These are phyloP conservation scores for Hemileccinum impolitum DNA, from an alignment of 768 basidiomycete genomes.

Conservation along the genomic window DNA sequence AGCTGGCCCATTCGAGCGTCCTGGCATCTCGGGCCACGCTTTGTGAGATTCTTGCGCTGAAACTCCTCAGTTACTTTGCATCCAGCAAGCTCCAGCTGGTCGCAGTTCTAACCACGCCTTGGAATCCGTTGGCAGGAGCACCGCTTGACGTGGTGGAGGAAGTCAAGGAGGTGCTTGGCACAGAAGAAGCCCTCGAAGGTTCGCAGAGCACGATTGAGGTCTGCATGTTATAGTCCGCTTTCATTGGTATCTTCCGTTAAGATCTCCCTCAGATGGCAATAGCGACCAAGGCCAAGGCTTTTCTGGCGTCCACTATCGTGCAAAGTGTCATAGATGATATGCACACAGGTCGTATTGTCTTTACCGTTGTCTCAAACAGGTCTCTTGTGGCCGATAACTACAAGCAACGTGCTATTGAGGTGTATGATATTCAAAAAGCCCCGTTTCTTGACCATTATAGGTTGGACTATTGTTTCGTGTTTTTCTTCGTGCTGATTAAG, in stretches of 20 bases:
- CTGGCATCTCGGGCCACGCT: slow-evolving; percentile 70
- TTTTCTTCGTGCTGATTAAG: not conserved
- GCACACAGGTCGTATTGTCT: slow-evolving; percentile 74
- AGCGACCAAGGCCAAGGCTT: slow-evolving; percentile 77
- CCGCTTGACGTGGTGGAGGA: slow-evolving; percentile 61
- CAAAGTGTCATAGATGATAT: slow-evolving; percentile 89
- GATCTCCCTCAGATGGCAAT: slow-evolving; percentile 70
- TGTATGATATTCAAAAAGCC: slow-evolving; percentile 63
- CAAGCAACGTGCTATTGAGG: slow-evolving; percentile 69
- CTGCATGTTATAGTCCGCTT: slow-evolving; percentile 23
- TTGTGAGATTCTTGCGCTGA: slow-evolving; percentile 88
- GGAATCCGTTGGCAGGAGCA: slow-evolving; percentile 84
- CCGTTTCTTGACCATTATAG: slow-evolving; percentile 85
- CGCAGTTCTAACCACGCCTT: slow-evolving; percentile 75
- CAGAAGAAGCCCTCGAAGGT: slow-evolving; percentile 55
- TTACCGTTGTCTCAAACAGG: slow-evolving; percentile 56
- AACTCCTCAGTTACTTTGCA: slow-evolving; percentile 74
- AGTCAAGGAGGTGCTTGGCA: slow-evolving; percentile 54
- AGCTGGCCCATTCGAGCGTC: slow-evolving; percentile 76
- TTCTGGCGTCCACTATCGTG: slow-evolving; percentile 77
- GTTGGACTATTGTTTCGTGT: slow-evolving; percentile 27
- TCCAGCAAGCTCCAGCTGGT: slow-evolving; percentile 70
- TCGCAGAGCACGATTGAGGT: slow-evolving; percentile 87
- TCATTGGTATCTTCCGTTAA: not conserved
- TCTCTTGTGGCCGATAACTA: slow-evolving; percentile 91